Evolutionary conservation across 257 asterid species (phyloP).

Genomic region (Przewalskia tangutica): DNA sequence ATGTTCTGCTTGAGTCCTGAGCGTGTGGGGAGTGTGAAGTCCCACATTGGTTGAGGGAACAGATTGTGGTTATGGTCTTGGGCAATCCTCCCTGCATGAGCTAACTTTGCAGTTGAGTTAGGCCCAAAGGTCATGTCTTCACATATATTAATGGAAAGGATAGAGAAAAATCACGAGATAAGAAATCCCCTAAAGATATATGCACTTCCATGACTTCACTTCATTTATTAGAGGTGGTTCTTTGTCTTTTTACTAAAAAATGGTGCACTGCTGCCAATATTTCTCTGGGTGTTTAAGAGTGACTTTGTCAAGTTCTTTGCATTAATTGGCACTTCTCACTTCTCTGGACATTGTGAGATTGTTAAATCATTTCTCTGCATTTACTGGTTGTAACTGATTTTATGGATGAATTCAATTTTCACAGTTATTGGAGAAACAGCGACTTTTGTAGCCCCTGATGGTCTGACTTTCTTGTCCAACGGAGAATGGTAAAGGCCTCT

Average conservation of each 20-base stretch:
- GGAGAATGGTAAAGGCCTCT: constrained; percentile 82
- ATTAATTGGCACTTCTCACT: not conserved
- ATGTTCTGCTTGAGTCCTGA: not conserved
- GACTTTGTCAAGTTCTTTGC: not conserved
- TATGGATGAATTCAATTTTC: constrained; percentile 9
- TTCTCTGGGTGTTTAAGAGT: not conserved
- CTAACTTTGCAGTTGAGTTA: not conserved
- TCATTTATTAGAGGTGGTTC: not conserved
- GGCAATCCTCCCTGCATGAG: not conserved
- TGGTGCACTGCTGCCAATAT: not conserved
- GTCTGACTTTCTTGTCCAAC: constrained; percentile 69
- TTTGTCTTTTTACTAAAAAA: not conserved
- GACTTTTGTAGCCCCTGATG: constrained; percentile 64
- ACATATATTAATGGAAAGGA: not conserved
- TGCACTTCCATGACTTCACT: not conserved
- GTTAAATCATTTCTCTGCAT: not conserved
- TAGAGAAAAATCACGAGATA: not conserved
- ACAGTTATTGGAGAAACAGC: constrained; percentile 96
- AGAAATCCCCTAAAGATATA: not conserved
- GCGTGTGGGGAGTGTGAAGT: not conserved
- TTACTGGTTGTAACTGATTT: constrained; percentile 1
- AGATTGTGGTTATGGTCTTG: not conserved
- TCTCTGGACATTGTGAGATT: not conserved
- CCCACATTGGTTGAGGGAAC: not conserved
- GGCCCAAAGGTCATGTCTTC: not conserved